Percentiles rank a stretch among this genome's conserved stretches.
phyloP scores from a whole-genome alignment of 2,329 filamentous ascomycete genomes.

The Sporothrix variecibatus region DNA sequence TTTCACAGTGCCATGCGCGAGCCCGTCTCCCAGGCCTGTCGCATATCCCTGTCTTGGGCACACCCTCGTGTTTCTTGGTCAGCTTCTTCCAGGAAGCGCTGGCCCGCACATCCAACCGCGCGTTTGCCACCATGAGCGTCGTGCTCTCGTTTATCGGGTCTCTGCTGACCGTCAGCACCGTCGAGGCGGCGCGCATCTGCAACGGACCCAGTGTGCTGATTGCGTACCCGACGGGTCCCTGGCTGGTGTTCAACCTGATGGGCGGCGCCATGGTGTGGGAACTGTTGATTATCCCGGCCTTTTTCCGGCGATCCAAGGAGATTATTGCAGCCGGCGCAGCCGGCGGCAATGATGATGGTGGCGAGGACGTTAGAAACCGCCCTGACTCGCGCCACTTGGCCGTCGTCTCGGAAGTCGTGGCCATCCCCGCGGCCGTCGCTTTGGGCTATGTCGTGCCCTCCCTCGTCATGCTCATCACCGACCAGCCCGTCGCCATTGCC shows the following conservation, averaged over 20 bases:
- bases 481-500: conserved; percentile 42
- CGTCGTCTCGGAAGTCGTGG: conserved; percentile 56
- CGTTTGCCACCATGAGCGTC: conserved; percentile 44
- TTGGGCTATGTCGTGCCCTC: conserved; percentile 52
- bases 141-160: conserved; percentile 49
- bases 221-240: conserved; percentile 41
- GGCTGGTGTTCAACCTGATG: conserved; percentile 52
- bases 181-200: conserved; percentile 51
- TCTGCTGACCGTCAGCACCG: conserved; percentile 51
- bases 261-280: conserved; percentile 56
- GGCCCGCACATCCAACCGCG: conserved; percentile 42
- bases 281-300: conserved; percentile 53
- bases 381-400: conserved; percentile 42
- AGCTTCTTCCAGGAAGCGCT: conserved; percentile 52
- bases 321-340: conserved; percentile 35
- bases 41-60: conserved; percentile 48
- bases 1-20: conserved; percentile 55
- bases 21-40: conserved; percentile 49
- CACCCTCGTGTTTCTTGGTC: conserved; percentile 52
- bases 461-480: conserved; percentile 48
- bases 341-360: background rate
- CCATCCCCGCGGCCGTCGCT: conserved; percentile 53
- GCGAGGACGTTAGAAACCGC: conserved; percentile 27
- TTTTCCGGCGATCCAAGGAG: conserved; percentile 46
- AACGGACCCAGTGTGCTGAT: conserved; percentile 39